Base-by-base conservation (phyloP, 1,284 basidiomycete species). In the Phellopilus nigrolimitatus region DNA sequence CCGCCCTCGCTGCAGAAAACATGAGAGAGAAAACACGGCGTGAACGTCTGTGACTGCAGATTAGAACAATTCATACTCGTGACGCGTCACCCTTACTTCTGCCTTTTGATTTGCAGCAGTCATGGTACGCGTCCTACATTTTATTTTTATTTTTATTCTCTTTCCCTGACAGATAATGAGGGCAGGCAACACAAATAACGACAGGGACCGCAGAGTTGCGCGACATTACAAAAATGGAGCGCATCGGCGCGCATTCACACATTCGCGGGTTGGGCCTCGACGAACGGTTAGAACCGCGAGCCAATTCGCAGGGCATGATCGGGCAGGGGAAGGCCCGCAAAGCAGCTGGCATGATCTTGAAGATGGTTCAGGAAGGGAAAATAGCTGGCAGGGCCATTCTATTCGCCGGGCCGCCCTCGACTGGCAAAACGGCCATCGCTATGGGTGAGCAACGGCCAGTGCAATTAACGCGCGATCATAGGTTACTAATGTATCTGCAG, bases 191-290 rank as follows among this genome's bases (percentile, higher is more conserved):
- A 61, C 78, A 85, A 66, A 89, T 90, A 60, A 71, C 81, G 3
- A 82, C 85, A 54, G 82, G 82, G 31, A 81, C 83, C 42, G 79
- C 84, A 38, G 85, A 89, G 66, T 68, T 94, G 56, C 80, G 91
- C 54, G 92, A 95, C 64, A 85, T 94, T 52, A 94, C 92, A 49
- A 94, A 93, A 76, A 93, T 95, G 82, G 93, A 97, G 79, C 88
- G 93, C 56, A 97, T 97, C 67, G 92, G 91, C 64, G 88, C 91
- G n/a, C 94, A 97, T 68, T 97, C 94, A n/a, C 94, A 97, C 71
- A 94, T 97, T 62, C 90, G 84, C 50, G 94, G 95, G 2, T 78
- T 99, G 22, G 95, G 95, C 2, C 82, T 99, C 48, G 95, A 97
- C 64, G 91, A 92, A 59, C 72, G 84, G 57, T 79, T 98, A 56